phyloP scores from a whole-genome alignment of 192 early-diverging fungal genomes.

The Coemansia sp. region DNA sequence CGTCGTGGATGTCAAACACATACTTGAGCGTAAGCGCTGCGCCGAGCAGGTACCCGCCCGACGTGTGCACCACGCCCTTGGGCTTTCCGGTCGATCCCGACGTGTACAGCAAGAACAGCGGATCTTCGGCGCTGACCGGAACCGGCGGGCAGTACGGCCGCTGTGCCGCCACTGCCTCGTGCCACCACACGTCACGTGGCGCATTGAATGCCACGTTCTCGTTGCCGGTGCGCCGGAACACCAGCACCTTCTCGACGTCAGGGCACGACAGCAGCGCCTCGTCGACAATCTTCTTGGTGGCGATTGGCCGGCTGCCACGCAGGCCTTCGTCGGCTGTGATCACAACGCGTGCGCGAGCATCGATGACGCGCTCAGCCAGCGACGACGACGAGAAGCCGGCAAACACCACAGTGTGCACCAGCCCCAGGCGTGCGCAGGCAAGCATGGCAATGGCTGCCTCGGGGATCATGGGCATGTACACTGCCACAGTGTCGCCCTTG shows the following conservation, averaged over 20 bases:
- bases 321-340: constrained; percentile 94
- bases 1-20: constrained; percentile 89
- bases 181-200: constrained; percentile 91
- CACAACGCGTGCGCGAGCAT: constrained; percentile 76
- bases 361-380: constrained; percentile 86
- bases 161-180: constrained; percentile 81
- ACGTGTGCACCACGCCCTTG: constrained; percentile 94
- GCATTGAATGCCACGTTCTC: constrained; percentile 68
- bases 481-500: constrained; percentile 93
- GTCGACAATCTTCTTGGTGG: constrained; percentile 91
- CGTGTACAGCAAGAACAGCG: constrained; percentile 94
- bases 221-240: constrained; percentile 87
- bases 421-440: constrained; percentile 90
- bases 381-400: constrained; percentile 94
- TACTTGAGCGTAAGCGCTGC: constrained; percentile 85
- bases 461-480: constrained; percentile 98
- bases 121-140: constrained; percentile 86
- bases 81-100: constrained; percentile 87
- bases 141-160: constrained; percentile 86
- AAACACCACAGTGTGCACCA: constrained; percentile 93
- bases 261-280: constrained; percentile 80
- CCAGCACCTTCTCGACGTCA: constrained; percentile 79
- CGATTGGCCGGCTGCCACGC: constrained; percentile 85
- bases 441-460: constrained; percentile 91
- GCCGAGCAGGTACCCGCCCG: constrained; percentile 92